Conservation (phyloP, 2,329 filamentous ascomycete species). For the Pseudocercospora eumusae region DNA sequence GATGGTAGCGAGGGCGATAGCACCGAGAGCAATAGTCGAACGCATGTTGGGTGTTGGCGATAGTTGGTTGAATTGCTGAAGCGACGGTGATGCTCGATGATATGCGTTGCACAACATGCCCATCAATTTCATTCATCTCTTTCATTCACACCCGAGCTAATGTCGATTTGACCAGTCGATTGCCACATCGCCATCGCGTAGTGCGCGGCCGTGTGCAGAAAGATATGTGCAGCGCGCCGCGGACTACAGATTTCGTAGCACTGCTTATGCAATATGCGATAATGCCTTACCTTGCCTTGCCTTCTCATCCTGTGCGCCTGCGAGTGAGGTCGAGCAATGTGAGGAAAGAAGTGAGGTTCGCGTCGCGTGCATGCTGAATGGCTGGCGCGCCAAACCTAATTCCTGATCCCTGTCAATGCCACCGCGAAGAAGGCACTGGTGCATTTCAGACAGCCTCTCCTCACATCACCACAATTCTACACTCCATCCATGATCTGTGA, state of each 20-base stretch:
- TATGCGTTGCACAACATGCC: not conserved
- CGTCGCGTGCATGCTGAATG: not conserved
- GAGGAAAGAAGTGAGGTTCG: constrained; percentile 5
- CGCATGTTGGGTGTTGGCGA: constrained; percentile 35
- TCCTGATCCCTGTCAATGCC: not conserved
- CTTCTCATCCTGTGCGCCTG: not conserved
- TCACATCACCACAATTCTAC: too few species aligned
- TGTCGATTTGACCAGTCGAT: not conserved
- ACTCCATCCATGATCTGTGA: too few species aligned
- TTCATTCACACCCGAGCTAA: not conserved
- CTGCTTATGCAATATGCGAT: not conserved
- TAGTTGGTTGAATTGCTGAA: constrained; percentile 15
- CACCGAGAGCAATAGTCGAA: constrained; percentile 31
- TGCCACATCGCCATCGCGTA: not conserved
- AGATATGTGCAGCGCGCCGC: not conserved
- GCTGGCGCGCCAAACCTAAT: not conserved
- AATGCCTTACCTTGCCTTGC: too few species aligned
- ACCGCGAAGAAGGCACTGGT: not conserved
- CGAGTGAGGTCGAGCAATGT: not conserved
- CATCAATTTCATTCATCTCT: not conserved
- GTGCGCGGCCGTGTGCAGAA: not conserved
- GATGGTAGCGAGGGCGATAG: constrained; percentile 30
- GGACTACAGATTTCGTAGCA: not conserved
- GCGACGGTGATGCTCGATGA: constrained; percentile 17
- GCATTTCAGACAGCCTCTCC: not conserved